Conservation (phyloP, 805 yeast genomes). For the Kluyveromyces dobzhanskii region DNA sequence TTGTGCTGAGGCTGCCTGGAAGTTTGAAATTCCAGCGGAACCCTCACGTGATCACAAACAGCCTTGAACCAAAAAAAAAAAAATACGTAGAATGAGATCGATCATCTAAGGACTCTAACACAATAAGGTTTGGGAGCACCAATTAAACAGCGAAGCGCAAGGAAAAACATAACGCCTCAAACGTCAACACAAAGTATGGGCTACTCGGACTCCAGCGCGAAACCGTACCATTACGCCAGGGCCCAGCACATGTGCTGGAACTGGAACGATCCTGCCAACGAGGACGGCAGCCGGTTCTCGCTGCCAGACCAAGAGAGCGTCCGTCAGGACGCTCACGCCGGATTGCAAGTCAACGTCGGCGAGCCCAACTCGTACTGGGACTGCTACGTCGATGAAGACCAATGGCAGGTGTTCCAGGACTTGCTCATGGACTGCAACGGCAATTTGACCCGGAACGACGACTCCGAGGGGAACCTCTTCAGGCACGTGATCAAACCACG, state of each 20-base stretch:
- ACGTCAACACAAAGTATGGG: too few species aligned
- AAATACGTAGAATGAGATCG: too few species aligned
- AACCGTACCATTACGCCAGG: constrained; percentile 1
- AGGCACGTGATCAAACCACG: constrained; percentile 5
- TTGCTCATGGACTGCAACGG: constrained; percentile 5
- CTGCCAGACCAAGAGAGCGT: constrained; percentile 4
- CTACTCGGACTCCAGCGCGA: background rate
- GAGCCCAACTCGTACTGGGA: constrained; percentile 4
- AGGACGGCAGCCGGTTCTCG: constrained; percentile 1
- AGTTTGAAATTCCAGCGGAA: too few species aligned
- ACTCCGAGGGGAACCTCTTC: background rate
- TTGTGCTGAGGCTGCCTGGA: too few species aligned
- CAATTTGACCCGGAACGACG: constrained; percentile 1
- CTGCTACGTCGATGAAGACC: constrained; percentile 4
- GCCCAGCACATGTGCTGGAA: constrained; percentile 4
- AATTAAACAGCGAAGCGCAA: background rate
- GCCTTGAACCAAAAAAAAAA: too few species aligned
- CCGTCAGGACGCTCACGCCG: constrained; percentile 4
- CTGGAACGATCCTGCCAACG: constrained; percentile 3
- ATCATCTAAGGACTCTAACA: too few species aligned
- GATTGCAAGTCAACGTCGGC: constrained; percentile 2
- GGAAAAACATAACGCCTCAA: background rate
- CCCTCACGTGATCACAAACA: too few species aligned
- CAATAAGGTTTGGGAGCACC: too few species aligned
- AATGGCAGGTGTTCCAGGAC: constrained; percentile 3